Conservation (phyloP, 306 rosid genomes). For the Acmispon strigosus region DNA sequence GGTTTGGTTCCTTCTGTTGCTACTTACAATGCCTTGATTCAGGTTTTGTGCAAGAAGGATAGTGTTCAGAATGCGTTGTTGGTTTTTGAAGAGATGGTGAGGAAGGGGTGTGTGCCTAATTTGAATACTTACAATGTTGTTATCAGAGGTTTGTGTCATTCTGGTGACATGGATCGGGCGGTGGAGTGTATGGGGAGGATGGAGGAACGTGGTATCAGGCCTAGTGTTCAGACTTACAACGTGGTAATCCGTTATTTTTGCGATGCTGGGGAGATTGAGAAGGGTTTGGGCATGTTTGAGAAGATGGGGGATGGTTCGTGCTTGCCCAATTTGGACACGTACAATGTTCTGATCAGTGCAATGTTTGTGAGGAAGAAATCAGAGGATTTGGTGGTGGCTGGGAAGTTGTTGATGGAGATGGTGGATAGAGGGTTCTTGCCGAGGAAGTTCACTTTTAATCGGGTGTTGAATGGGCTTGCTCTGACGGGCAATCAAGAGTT, state of each 20-base stretch:
- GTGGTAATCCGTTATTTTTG: conserved; percentile 62
- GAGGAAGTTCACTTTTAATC: conserved; percentile 56
- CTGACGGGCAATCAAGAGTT: conserved; percentile 75
- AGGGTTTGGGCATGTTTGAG: conserved; percentile 54
- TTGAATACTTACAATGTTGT: conserved; percentile 51
- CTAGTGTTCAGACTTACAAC: conserved; percentile 70
- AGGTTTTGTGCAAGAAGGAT: conserved; percentile 85
- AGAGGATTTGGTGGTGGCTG: conserved; percentile 66
- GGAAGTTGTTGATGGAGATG: conserved; percentile 84
- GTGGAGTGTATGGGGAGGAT: conserved; percentile 27
- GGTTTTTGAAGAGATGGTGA: conserved; percentile 67
- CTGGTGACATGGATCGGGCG: too few relatives aligned
- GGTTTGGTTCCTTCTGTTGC: conserved; percentile 71
- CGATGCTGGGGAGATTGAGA: conserved; percentile 71
- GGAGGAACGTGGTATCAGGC: conserved; percentile 48
- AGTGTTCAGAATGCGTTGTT: conserved; percentile 52
- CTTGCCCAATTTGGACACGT: conserved; percentile 80
- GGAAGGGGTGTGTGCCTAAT: conserved; percentile 68
- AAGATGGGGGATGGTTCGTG: conserved; percentile 62
- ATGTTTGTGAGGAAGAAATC: conserved; percentile 88
- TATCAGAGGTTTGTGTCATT: neutral
- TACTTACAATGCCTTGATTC: conserved; percentile 78
- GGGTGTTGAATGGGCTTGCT: conserved; percentile 71
- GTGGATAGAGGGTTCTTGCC: conserved; percentile 72
- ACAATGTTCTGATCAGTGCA: conserved; percentile 68